These are phyloP conservation scores for Coemansia sp. DNA, from an alignment of 371 early-diverging fungal genomes.

Conservation along the genomic window DNA sequence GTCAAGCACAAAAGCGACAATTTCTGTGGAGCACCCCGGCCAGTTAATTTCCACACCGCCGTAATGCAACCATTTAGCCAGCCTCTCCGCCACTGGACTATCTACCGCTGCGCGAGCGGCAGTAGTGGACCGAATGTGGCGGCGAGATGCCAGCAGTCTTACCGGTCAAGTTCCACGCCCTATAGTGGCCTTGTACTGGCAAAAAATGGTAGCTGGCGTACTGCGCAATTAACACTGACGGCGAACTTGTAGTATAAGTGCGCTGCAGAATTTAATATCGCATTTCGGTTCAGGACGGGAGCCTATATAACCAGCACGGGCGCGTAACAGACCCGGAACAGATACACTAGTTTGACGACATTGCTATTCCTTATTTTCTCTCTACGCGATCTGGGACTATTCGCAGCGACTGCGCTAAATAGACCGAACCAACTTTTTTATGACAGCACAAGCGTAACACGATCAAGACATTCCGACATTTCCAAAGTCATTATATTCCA, in stretches of 20 bases:
- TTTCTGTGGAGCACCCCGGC: background rate
- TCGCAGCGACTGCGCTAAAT: background rate
- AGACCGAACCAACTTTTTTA: background rate
- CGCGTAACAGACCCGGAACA: too few relatives aligned
- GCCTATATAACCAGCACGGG: background rate
- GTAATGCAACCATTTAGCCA: background rate
- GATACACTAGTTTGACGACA: background rate
- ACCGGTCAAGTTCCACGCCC: background rate
- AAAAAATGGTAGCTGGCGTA: background rate
- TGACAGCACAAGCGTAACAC: background rate
- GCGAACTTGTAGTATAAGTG: background rate
- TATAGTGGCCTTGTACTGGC: background rate
- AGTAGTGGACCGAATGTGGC: slow-evolving; percentile 3
- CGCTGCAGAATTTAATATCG: background rate
- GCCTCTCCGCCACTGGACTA: background rate
- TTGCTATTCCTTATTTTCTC: background rate
- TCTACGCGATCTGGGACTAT: background rate
- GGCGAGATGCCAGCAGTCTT: background rate
- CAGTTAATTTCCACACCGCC: slow-evolving; percentile 1
- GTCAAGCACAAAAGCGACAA: background rate
- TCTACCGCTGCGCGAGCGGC: background rate
- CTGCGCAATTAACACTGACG: slow-evolving; percentile 3
- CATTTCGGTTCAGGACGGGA: background rate
- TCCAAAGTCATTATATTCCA: too few relatives aligned
- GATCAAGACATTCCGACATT: background rate